Evolutionary conservation across 2,329 filamentous ascomycete genomes (phyloP).

Genomic region (Orbilia blumenaviensis): DNA sequence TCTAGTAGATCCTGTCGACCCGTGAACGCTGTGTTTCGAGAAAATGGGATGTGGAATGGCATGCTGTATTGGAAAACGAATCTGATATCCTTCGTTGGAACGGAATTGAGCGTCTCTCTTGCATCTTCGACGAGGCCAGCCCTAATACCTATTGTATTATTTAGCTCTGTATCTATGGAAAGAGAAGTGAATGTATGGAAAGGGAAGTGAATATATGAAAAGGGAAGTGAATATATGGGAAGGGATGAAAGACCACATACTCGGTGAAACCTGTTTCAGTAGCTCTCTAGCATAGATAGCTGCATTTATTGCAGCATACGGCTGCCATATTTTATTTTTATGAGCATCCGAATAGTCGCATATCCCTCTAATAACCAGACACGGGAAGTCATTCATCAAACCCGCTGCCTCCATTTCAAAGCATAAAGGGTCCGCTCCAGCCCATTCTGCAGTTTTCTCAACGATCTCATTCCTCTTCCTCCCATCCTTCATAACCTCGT

Average conservation of each 20-base stretch:
- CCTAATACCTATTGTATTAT: not conserved
- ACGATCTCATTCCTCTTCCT: constrained; percentile 15
- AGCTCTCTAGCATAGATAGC: constrained; percentile 10
- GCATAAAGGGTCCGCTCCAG: constrained; percentile 5
- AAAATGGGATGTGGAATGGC: not conserved
- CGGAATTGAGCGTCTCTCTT: not conserved
- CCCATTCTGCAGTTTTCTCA: not conserved
- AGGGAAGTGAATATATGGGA: too few relatives aligned
- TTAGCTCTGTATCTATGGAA: too few relatives aligned
- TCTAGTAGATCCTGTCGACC: not conserved
- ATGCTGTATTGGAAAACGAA: not conserved
- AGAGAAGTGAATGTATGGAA: too few relatives aligned
- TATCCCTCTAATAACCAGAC: constrained; percentile 2
- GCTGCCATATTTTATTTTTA: constrained; percentile 12
- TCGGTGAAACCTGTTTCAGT: not conserved
- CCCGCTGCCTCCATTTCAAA: constrained; percentile 36
- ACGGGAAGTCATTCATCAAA: not conserved
- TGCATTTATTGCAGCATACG: constrained; percentile 17
- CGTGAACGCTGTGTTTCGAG: constrained; percentile 7
- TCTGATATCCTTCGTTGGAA: not conserved
- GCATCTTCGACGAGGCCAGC: not conserved
- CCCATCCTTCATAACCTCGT: constrained; percentile 19
- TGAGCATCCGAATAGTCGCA: constrained; percentile 23
- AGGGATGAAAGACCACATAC: not conserved
- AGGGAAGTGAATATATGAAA: too few relatives aligned